Evolutionary conservation across 2,329 filamentous ascomycete genomes (phyloP).

Genomic region (Amphichorda felina): DNA sequence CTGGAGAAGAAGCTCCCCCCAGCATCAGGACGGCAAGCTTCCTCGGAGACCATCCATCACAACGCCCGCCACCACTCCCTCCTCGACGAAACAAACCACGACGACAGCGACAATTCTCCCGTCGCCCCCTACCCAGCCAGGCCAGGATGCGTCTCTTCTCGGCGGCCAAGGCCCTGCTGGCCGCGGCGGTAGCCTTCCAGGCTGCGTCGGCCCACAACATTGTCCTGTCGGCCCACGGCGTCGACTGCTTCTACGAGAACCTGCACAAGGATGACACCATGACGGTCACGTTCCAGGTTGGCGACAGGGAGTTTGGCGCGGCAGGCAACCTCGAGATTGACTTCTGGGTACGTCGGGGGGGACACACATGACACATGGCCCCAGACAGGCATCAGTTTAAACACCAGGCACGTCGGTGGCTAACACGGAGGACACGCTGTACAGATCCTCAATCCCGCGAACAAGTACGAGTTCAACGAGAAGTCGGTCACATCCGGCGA

Average conservation of each 20-base stretch:
- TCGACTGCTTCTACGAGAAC: constrained; percentile 94
- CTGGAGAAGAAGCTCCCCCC: neutral
- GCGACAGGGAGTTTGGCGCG: constrained; percentile 88
- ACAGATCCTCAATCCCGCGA: constrained; percentile 67
- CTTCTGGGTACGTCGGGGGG: constrained; percentile 79
- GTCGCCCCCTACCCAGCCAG: no score
- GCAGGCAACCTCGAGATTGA: constrained; percentile 94
- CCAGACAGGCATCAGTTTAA: no score
- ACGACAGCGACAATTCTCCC: neutral
- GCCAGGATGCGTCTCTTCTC: constrained; percentile 8
- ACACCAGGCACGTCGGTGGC: neutral
- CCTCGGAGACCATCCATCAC: neutral
- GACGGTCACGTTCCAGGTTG: constrained; percentile 97
- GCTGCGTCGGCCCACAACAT: constrained; percentile 83
- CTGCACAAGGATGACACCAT: constrained; percentile 93
- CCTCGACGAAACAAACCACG: neutral
- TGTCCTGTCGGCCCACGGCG: constrained; percentile 80
- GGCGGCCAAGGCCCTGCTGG: constrained; percentile 30
- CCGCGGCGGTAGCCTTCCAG: constrained; percentile 30
- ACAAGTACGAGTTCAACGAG: constrained; percentile 68
- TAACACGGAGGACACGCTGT: constrained; percentile 1
- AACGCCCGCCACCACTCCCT: neutral
- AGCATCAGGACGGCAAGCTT: neutral
- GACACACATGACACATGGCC: no score
- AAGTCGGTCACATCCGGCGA: constrained; percentile 80